A percentile compares a stretch with the other conserved stretches of the same genome.
These are phyloP conservation scores for Rhodotorula sphaerocarpa DNA, from an alignment of 768 basidiomycete species.

Conservation along the genomic window DNA sequence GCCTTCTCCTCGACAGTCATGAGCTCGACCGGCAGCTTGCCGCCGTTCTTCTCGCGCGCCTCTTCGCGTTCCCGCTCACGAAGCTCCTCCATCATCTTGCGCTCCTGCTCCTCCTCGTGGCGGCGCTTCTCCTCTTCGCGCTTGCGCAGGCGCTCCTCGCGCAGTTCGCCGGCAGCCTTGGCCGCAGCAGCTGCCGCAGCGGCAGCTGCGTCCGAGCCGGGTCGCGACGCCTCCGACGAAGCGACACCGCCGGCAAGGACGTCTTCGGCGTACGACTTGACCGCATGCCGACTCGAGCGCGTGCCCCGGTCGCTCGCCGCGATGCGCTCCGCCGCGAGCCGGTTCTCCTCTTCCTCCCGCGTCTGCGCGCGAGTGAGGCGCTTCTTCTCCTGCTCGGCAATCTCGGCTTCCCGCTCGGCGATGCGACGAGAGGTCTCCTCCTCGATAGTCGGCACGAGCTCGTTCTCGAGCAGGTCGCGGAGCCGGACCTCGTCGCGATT, in stretches of 20 bases:
- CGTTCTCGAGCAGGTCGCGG: conserved; percentile 57
- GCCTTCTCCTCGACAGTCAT: conserved; percentile 22
- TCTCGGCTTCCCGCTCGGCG: not conserved
- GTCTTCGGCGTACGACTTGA: conserved; percentile 2
- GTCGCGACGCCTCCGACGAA: too few species aligned
- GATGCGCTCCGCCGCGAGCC: not conserved
- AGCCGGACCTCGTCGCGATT: conserved; percentile 75
- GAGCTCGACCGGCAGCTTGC: conserved; percentile 18
- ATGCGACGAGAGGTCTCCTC: conserved; percentile 41
- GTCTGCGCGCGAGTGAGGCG: not conserved
- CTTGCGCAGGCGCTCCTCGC: conserved; percentile 28
- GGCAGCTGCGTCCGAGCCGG: too few species aligned
- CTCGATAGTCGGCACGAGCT: conserved; percentile 63
- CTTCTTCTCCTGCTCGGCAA: not conserved
- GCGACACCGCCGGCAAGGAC: not conserved
- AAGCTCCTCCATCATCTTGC: conserved; percentile 44
- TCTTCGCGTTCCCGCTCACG: conserved; percentile 56
- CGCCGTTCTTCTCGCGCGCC: conserved; percentile 49
- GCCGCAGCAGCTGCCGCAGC: not conserved
- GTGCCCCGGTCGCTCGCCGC: not conserved
- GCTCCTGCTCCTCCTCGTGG: conserved; percentile 48
- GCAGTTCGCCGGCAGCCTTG: conserved; percentile 5
- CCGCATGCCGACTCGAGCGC: not conserved
- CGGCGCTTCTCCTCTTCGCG: conserved; percentile 29
- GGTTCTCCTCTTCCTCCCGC: not conserved